Evolutionary conservation across 2,329 filamentous ascomycete species (phyloP), one percentile per base, ranked within the genome.

Genomic region (Mycosphaerella sp.): DNA sequence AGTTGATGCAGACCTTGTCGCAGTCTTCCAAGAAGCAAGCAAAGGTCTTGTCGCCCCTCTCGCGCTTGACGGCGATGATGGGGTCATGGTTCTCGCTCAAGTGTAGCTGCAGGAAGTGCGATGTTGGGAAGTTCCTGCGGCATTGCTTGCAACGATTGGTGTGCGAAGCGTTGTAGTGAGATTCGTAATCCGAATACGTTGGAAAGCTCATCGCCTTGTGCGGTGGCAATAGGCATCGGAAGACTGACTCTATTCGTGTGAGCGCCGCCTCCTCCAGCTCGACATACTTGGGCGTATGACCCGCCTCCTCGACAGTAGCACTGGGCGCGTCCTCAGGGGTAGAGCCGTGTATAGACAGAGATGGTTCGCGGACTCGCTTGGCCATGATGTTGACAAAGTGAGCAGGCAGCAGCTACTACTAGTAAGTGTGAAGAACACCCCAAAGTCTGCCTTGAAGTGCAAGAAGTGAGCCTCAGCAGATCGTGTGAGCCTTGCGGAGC

Each of bases 71-170:
- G 47, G 82, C 83, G 39, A 81, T 78, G 56, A 97, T 79, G 6
- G 89, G 82, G 72, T 98, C 90, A 71, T 97, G 93, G 61, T 85
- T 88, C 71, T 97, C 93, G 62, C 91, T 84, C 60, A 95, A 91
- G 68, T 98, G 93, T 44, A 97, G 72, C 53, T 80, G 77, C 48
- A 98, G 77, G 51, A 93, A 83, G 68, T 91, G 85, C 36, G 84
- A 79, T 0, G 89, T 90, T 1, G 93, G 93, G 59, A 97, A 89
- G 69, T 96, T 97, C 69, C 82, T 89, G 52, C 80, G 78, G 69
- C 93, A 98, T 66, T 90, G 86, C 8, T 84, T 75, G 68, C 93
- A 98, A 42, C 92, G 82, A 69, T 96, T 91, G 56, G 83, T 81
- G 70, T 97, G 93, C 21, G 80, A 76, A 66, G 88, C 84, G 61